phyloP scores from a whole-genome alignment of 78 protist genomes.

The Speleostelium caveatum region DNA sequence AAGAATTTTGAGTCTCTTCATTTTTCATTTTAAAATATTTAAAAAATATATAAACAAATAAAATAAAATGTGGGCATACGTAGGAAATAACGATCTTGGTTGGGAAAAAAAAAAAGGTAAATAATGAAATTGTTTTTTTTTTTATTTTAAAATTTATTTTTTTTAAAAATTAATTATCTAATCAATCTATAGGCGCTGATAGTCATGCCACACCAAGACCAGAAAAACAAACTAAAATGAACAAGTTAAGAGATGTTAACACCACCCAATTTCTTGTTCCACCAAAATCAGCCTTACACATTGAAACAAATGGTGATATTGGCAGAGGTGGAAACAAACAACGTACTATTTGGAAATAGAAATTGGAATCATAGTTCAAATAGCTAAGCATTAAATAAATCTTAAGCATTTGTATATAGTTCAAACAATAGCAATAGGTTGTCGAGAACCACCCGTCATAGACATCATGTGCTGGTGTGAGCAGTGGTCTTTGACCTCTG shows the following conservation, averaged over 20 bases:
- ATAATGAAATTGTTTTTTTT: not conserved
- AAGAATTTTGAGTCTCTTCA: too few species aligned
- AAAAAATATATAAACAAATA: too few species aligned
- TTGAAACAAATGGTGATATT: constrained; percentile 11
- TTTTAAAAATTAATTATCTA: not conserved
- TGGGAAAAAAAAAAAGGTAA: constrained; percentile 27
- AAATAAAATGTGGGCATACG: not conserved
- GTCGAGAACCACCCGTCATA: too few species aligned
- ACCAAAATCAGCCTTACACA: constrained; percentile 5
- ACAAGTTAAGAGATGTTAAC: not conserved
- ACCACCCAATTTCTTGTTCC: constrained; percentile 28
- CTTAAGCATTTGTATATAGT: too few species aligned
- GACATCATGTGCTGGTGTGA: too few species aligned
- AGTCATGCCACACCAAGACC: constrained; percentile 54
- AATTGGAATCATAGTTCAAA: too few species aligned
- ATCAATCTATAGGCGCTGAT: constrained; percentile 30
- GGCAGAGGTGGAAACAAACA: constrained; percentile 17
- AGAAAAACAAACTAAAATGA: constrained; percentile 51
- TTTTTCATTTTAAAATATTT: too few species aligned
- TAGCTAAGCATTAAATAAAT: not conserved
- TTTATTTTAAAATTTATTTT: not conserved
- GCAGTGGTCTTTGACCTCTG: too few species aligned
- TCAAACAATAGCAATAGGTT: too few species aligned
- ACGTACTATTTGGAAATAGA: not conserved
- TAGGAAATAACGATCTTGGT: constrained; percentile 17